Conservation (phyloP, 2,329 filamentous ascomycete species). For the Alternaria alternata region DNA sequence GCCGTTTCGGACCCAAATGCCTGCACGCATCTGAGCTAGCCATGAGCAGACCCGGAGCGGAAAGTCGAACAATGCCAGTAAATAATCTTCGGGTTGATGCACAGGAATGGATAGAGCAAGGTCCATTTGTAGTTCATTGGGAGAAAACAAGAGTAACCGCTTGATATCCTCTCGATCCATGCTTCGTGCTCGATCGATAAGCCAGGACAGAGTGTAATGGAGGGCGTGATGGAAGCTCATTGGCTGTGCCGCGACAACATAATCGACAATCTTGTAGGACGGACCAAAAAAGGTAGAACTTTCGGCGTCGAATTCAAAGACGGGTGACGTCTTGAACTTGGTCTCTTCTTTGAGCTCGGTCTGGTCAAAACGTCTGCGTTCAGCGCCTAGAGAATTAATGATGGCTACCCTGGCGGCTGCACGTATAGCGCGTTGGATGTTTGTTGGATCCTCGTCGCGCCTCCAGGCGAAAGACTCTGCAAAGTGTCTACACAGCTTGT, state of each 20-base stretch:
- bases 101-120: slow-evolving; percentile 64
- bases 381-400: slow-evolving; percentile 86
- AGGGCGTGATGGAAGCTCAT: slow-evolving; percentile 98
- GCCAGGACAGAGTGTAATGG: slow-evolving; percentile 95
- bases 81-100: slow-evolving; percentile 75
- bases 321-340: slow-evolving; percentile 77
- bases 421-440: slow-evolving; percentile 75
- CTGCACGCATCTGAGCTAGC: slow-evolving; percentile 97
- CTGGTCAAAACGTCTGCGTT: slow-evolving; percentile 83
- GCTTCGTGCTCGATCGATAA: slow-evolving; percentile 85
- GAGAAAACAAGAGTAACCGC: slow-evolving; percentile 74
- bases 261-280: slow-evolving; percentile 74
- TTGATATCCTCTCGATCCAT: slow-evolving; percentile 74
- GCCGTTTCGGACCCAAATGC: slow-evolving; percentile 98
- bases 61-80: slow-evolving; percentile 90
- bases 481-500: slow-evolving; percentile 87
- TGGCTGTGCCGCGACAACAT: slow-evolving; percentile 84
- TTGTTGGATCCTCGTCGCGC: slow-evolving; percentile 68
- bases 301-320: slow-evolving; percentile 78
- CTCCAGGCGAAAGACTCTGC: slow-evolving; percentile 83
- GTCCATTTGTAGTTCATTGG: slow-evolving; percentile 72
- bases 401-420: slow-evolving; percentile 84
- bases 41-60: slow-evolving; percentile 93
- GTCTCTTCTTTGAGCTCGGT: slow-evolving; percentile 88
- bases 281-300: slow-evolving; percentile 38